Base-by-base conservation (phyloP, 202 grass and related monocot species). In the Saccharum hybrid region DNA sequence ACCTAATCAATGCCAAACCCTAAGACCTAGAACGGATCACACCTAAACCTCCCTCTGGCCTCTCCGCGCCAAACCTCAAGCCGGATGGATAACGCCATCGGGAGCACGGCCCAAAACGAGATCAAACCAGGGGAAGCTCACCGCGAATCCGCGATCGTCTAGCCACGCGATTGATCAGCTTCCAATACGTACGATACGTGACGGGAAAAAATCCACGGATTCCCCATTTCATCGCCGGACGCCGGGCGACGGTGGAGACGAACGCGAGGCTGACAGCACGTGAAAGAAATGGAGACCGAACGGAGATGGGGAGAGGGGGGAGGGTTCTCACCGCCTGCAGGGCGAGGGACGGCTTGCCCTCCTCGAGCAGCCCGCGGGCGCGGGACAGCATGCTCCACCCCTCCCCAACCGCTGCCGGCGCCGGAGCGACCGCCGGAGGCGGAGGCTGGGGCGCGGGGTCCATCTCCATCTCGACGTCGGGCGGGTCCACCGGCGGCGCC, bases 331-430 rank as follows among this genome's bases (percentile, higher is more conserved):
- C 94, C 87, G 82, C 67, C 79, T 97, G 94, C 63, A 97, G 94
- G 68, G 94, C 94, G 21, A 83, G 87, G 38, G 94, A 91, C 68
- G 94, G 94, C 65, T 88, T 91, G 78, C 94, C 94, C 82, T 94
- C 88, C 66, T 83, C 40, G 68, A 94, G 84, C 37, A 97, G 89
- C 48, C 46, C 79, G 11, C 94, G 91, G 74, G 91, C 94, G 82
- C 82, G 86, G 62, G 84, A 66, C 82, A 97, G 87, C 63, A 97
- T 84, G 83, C 71, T 72, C 94, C 94, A 94, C 61, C 73, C 87
- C 2, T 83, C 86, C 12, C 74, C 71, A 3, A 2, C 77, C 34
- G 57, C 65, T 2, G 42, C 74, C 15, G 18, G 39, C 40, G 60
- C 31, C 49, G 68, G 40, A 8, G 51, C 49, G 49, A 18, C 56